Base-by-base conservation (phyloP, 169 alveolate species). In the Plasmodium coatneyi region DNA sequence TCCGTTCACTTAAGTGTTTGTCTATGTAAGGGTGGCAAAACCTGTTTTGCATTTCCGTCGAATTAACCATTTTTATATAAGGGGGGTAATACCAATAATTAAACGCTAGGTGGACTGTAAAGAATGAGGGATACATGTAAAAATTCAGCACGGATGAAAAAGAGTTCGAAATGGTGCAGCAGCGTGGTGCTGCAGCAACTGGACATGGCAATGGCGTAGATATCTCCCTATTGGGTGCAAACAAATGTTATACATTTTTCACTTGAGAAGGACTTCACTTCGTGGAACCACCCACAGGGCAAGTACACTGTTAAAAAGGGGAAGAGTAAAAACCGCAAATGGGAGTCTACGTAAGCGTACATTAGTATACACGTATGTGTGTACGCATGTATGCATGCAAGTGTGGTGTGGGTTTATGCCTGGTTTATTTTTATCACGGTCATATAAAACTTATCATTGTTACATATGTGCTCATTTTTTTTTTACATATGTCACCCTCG, bases 51-150 rank as follows among this genome's bases (percentile, higher is more conserved):
- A 79, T 79, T 56, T 87, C 87, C 32, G 49, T 16, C 16, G 81
- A 52, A 39, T 78, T 87, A n/a, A 36, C 82, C 82, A 60, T 87
- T 49, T 79, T 87, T 79, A 87, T 78, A 60, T 87, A 87, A 78
- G 93, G 93, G 43, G 93, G 93, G 54, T 87, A 87, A 87, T 87
- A 87, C 93, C 93, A 87, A 79, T 87, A 87, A 87, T 87, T 87
- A 87, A 87, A 87, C 71, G 93, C 93, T 7, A 87, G 82, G 82
- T 87, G 93, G 54, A 78, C 93, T 87, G 46, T 60, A 34, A 54
- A 87, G 80, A 87, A 84, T 25, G 52, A 9, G 39, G 34, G 74
- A 28, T 10, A n/a, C 25, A 84, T 41, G 39, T 52, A 84, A 7
- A 7, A 84, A 84, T 30, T 6, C 25, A 41, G 19, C 49, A 79